Conservation (phyloP, 2,329 filamentous ascomycete genomes). For the Dendryphion nanum region DNA sequence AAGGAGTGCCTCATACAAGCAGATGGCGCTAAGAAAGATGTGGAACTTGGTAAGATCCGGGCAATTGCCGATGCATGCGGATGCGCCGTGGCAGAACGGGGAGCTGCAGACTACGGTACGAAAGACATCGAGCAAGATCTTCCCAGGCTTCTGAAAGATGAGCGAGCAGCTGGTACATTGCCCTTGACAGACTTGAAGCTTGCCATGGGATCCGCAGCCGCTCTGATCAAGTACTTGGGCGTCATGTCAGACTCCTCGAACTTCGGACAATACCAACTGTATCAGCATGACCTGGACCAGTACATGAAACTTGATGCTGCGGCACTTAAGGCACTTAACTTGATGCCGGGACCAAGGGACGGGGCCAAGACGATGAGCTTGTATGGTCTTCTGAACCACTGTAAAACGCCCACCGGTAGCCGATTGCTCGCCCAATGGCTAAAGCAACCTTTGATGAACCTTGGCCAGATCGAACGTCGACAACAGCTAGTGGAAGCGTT, state of each 20-base stretch:
- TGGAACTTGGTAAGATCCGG: constrained; percentile 81
- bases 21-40: constrained; percentile 78
- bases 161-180: constrained; percentile 71
- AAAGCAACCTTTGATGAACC: constrained; percentile 94
- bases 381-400: constrained; percentile 91
- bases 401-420: constrained; percentile 93
- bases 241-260: constrained; percentile 89
- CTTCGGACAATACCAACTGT: constrained; percentile 95
- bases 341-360: constrained; percentile 94
- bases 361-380: constrained; percentile 97
- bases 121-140: constrained; percentile 97
- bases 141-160: constrained; percentile 81
- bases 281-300: constrained; percentile 93
- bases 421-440: constrained; percentile 91
- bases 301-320: constrained; percentile 99
- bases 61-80: constrained; percentile 91
- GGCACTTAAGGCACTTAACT: constrained; percentile 87
- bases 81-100: constrained; percentile 81
- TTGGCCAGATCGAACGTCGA: constrained; percentile 81
- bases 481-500: constrained; percentile 96
- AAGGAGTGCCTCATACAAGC: constrained; percentile 87
- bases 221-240: constrained; percentile 90
- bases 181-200: constrained; percentile 92
- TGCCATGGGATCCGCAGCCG: constrained; percentile 91
- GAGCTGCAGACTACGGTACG: constrained; percentile 73